Conservation (phyloP, 352 stramenopile genomes). For the Globisporangium solare region DNA sequence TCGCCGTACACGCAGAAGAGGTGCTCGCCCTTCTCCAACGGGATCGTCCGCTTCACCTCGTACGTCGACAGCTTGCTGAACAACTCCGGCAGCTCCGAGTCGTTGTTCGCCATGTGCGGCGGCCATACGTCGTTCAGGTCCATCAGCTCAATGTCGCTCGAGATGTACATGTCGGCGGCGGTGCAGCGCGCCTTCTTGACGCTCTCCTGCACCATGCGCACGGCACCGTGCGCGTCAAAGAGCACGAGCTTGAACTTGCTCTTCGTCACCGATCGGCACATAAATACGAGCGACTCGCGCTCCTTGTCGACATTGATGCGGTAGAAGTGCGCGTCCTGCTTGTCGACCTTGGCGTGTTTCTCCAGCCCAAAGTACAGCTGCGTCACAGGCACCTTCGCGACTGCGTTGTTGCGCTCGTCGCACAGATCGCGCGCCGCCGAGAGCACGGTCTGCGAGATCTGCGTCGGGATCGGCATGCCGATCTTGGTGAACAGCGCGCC, state of each 20-base stretch:
- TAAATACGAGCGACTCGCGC: slow-evolving; percentile 73
- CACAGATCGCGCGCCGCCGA: slow-evolving; percentile 73
- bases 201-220: slow-evolving; percentile 84
- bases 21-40: slow-evolving; percentile 75
- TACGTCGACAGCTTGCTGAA: slow-evolving; percentile 83
- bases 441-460: slow-evolving; percentile 83
- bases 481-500: slow-evolving; percentile 88
- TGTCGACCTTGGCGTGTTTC: slow-evolving; percentile 72
- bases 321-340: slow-evolving; percentile 88
- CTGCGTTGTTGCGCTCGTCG: slow-evolving; percentile 68
- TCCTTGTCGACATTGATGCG: slow-evolving; percentile 69
- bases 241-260: slow-evolving; percentile 89
- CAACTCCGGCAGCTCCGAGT: slow-evolving; percentile 74
- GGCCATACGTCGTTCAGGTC: slow-evolving; percentile 81
- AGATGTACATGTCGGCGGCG: slow-evolving; percentile 86
- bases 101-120: slow-evolving; percentile 36
- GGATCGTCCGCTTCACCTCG: slow-evolving; percentile 75
- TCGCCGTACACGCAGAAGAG: slow-evolving; percentile 87
- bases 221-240: slow-evolving; percentile 71
- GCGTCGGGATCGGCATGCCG: slow-evolving; percentile 83
- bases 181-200: slow-evolving; percentile 74
- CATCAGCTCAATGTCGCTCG: slow-evolving; percentile 84
- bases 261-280: slow-evolving; percentile 76
- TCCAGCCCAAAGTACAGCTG: slow-evolving; percentile 71
- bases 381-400: slow-evolving; percentile 46